phyloP scores from a whole-genome alignment of 2,329 filamentous ascomycete species.

The Diaporthe humulicola region DNA sequence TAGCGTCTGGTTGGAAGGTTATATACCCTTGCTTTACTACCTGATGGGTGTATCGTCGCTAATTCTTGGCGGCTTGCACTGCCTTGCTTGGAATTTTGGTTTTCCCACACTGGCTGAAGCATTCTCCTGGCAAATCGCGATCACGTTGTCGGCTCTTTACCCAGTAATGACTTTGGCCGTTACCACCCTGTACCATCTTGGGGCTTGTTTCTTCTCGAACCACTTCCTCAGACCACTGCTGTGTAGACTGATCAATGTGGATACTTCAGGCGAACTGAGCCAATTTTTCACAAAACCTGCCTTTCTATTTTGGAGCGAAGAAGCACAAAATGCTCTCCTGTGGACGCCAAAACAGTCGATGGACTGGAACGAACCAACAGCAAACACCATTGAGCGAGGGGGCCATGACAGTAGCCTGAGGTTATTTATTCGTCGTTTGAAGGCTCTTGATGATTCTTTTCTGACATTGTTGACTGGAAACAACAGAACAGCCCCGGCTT shows the following conservation, averaged over 20 bases:
- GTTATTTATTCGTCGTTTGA: too few relatives aligned
- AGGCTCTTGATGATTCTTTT: too few relatives aligned
- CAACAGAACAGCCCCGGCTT: too few relatives aligned
- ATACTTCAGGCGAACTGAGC: neutral
- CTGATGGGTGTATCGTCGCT: neutral
- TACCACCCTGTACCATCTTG: neutral
- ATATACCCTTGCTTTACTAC: neutral
- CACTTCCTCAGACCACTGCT: neutral
- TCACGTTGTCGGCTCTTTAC: neutral
- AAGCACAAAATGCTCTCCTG: too few relatives aligned
- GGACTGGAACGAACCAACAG: too few relatives aligned
- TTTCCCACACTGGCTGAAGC: neutral
- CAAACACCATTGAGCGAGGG: too few relatives aligned
- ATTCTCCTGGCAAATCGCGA: neutral
- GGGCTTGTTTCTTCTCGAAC: neutral
- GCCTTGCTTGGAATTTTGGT: slow-evolving; percentile 18
- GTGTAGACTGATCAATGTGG: neutral
- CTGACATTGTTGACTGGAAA: too few relatives aligned
- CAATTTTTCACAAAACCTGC: neutral
- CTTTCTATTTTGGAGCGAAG: too few relatives aligned
- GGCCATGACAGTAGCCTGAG: too few relatives aligned
- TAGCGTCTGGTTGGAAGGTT: neutral
- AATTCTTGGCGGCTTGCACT: slow-evolving; percentile 6
- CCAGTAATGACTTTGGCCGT: neutral
- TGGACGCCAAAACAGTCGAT: too few relatives aligned